A percentile compares a stretch with the other conserved stretches of the same genome.
These are phyloP conservation scores for Tardiomyces depauwii DNA, from an alignment of 1,139 yeast species.

Conservation along the genomic window DNA sequence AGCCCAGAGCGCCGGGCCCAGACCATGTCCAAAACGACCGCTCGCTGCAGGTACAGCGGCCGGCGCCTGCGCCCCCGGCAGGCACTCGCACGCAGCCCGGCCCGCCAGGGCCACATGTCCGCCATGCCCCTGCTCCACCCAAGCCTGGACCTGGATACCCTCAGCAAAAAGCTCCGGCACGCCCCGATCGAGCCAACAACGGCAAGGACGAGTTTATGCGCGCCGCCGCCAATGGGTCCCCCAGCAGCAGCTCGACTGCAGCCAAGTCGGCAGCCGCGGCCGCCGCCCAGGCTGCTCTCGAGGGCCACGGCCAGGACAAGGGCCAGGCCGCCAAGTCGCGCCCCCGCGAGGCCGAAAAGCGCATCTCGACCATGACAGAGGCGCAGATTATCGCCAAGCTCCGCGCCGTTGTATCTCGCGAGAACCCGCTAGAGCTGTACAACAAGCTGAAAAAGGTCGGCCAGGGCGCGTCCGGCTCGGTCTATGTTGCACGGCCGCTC, in stretches of 20 bases:
- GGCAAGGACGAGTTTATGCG: too few relatives aligned
- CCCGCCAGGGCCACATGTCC: background rate
- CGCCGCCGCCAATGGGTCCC: too few relatives aligned
- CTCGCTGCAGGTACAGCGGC: background rate
- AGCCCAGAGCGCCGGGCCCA: conserved; percentile 4
- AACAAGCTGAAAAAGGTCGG: conserved; percentile 91
- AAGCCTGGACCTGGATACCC: too few relatives aligned
- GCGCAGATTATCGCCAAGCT: conserved; percentile 78
- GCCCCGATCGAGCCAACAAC: too few relatives aligned
- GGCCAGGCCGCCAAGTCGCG: background rate
- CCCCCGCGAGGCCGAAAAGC: conserved; percentile 36
- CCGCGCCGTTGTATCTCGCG: conserved; percentile 68
- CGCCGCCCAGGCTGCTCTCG: conserved; percentile 21
- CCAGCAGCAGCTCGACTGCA: conserved; percentile 5
- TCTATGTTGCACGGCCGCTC: conserved; percentile 72
- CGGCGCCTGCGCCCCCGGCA: background rate
- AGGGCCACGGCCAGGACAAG: conserved; percentile 13
- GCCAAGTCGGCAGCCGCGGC: conserved; percentile 21
- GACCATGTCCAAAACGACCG: background rate
- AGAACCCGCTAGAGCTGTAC: conserved; percentile 78
- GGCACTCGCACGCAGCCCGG: too few relatives aligned
- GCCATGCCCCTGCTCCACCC: background rate
- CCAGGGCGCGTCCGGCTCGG: conserved; percentile 98
- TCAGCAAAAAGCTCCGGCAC: too few relatives aligned
- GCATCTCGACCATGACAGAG: conserved; percentile 66